Evolutionary conservation across 2,329 filamentous ascomycete genomes (phyloP).

Genomic region (Epicoccum sorghinum): DNA sequence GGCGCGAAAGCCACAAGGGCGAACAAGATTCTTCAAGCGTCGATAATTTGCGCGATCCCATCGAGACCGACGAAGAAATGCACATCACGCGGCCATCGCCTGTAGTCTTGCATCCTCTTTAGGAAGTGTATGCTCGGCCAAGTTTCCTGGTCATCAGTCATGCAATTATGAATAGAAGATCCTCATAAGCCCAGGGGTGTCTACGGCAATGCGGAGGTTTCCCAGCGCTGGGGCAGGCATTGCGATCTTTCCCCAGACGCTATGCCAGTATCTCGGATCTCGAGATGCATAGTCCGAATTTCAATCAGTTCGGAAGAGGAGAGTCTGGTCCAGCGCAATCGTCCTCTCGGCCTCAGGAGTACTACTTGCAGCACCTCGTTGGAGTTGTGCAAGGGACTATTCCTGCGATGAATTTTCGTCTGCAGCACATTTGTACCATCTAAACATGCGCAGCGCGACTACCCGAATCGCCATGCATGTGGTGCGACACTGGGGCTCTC

Average conservation of each 20-base stretch:
- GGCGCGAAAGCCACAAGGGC: background rate
- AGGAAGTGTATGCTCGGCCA: background rate
- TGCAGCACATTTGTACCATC: constrained; percentile 2
- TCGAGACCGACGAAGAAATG: background rate
- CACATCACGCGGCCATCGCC: constrained; percentile 2
- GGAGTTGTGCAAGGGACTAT: constrained; percentile 8
- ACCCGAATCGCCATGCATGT: background rate
- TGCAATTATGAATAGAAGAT: background rate
- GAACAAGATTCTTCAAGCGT: background rate
- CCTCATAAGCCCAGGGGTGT: background rate
- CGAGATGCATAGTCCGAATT: too few relatives aligned
- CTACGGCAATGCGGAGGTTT: background rate
- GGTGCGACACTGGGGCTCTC: constrained; percentile 3
- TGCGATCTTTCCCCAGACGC: background rate
- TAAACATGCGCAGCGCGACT: constrained; percentile 2
- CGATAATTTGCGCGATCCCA: background rate
- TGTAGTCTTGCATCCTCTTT: background rate
- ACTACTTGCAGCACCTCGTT: background rate
- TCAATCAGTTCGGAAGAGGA: too few relatives aligned
- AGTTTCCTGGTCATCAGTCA: background rate
- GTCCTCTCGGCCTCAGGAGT: too few relatives aligned
- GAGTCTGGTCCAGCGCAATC: too few relatives aligned
- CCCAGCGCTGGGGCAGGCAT: constrained; percentile 5
- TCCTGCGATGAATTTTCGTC: background rate
- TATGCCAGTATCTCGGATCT: too few relatives aligned